These are phyloP conservation scores for Climacium dendroides DNA, from an alignment of 225 moss, liverwort and hornwort species.

Conservation along the genomic window DNA sequence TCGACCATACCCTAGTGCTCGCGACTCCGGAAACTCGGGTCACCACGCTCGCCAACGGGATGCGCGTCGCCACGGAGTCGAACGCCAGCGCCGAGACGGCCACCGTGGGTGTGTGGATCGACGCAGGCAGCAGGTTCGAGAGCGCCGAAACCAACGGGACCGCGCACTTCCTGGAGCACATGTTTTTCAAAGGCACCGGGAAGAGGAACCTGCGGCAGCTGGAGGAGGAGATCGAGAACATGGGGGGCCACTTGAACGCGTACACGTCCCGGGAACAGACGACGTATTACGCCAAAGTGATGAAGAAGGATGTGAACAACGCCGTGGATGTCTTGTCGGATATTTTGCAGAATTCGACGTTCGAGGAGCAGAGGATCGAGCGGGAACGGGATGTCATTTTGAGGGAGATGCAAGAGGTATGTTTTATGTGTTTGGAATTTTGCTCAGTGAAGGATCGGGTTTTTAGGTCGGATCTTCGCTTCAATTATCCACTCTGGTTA, in stretches of 20 bases:
- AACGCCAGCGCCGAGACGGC: conserved; percentile 56
- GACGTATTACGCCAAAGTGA: conserved; percentile 78
- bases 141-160: conserved; percentile 71
- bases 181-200: conserved; percentile 83
- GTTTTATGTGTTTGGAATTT: not conserved
- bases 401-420: conserved; percentile 85
- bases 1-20: conserved; percentile 55
- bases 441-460: not conserved
- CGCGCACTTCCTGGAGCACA: conserved; percentile 81
- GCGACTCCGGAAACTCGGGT: conserved; percentile 58
- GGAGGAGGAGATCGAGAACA: conserved; percentile 95
- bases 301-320: conserved; percentile 56
- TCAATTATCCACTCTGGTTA: not conserved
- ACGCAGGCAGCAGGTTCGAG: conserved; percentile 76
- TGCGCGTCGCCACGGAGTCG: conserved; percentile 67
- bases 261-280: conserved; percentile 90
- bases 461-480: not conserved
- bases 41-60: conserved; percentile 60
- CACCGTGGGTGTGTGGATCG: conserved; percentile 86
- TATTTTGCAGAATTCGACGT: conserved; percentile 87
- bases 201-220: conserved; percentile 46
- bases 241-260: conserved; percentile 87
- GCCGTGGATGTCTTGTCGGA: conserved; percentile 78
- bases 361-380: conserved; percentile 71
- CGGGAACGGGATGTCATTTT: conserved; percentile 75